Evolutionary conservation across 2,329 filamentous ascomycete species (phyloP).

Genomic region (Aspergillus alliaceus): DNA sequence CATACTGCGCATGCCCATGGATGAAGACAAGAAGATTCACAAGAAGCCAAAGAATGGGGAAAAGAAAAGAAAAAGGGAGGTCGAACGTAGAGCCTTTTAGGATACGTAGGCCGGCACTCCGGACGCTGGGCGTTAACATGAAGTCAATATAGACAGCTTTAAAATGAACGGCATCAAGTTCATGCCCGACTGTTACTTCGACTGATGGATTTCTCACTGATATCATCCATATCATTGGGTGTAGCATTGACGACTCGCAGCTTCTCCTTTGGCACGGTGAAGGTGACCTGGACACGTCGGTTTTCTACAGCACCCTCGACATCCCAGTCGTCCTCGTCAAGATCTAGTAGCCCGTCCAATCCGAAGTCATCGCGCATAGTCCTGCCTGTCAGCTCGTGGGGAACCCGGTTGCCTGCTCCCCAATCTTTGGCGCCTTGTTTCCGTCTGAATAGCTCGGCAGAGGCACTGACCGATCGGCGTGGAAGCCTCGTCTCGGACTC

Average conservation of each 20-base stretch:
- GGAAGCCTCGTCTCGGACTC: constrained; percentile 26
- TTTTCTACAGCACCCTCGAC: constrained; percentile 71
- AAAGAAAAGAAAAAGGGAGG: not conserved
- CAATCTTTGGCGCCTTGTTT: constrained; percentile 56
- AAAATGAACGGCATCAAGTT: constrained; percentile 1
- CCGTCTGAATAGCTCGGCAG: constrained; percentile 48
- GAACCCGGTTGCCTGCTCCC: constrained; percentile 40
- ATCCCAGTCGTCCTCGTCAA: constrained; percentile 64
- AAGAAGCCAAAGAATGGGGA: not conserved
- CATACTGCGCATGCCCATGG: not conserved
- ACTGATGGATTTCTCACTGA: constrained; percentile 30
- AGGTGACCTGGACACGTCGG: constrained; percentile 79
- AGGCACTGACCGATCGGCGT: constrained; percentile 49
- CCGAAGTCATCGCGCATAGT: constrained; percentile 27
- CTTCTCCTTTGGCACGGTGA: constrained; percentile 85
- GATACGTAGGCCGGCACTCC: too few species aligned
- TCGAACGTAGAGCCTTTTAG: not conserved
- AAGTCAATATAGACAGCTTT: too few species aligned
- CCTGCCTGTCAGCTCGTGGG: constrained; percentile 16
- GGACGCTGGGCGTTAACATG: too few species aligned
- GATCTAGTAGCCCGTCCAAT: constrained; percentile 24
- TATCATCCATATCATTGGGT: constrained; percentile 33
- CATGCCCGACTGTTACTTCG: constrained; percentile 19
- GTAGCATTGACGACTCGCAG: constrained; percentile 85
- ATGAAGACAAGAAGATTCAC: not conserved